These are phyloP conservation scores for Calonectria hongkongensis DNA, from an alignment of 2,329 filamentous ascomycete genomes.

Conservation along the genomic window DNA sequence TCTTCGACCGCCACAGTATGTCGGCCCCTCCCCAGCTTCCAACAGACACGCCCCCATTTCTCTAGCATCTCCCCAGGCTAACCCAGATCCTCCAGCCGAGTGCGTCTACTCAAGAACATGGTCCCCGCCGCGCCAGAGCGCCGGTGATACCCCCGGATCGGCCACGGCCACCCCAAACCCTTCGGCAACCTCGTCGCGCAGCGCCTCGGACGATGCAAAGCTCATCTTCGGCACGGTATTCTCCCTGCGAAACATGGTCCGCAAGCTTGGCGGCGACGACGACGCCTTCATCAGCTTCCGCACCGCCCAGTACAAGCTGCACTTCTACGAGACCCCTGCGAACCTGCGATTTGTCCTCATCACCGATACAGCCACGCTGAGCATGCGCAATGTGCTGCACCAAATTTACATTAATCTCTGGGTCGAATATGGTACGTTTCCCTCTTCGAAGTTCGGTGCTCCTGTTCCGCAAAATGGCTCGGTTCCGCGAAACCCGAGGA, in stretches of 20 bases:
- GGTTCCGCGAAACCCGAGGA: background rate
- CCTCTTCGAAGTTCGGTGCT: background rate
- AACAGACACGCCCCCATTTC: background rate
- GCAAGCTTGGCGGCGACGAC: slow-evolving; percentile 94
- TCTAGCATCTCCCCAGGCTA: slow-evolving; percentile 33
- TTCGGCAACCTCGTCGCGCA: slow-evolving; percentile 52
- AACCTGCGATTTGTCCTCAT: slow-evolving; percentile 98
- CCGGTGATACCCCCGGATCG: slow-evolving; percentile 61
- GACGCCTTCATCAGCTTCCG: slow-evolving; percentile 96
- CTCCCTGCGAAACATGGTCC: slow-evolving; percentile 96
- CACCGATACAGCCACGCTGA: slow-evolving; percentile 90
- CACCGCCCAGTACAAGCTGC: slow-evolving; percentile 96
- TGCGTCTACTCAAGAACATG: slow-evolving; percentile 97
- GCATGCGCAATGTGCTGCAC: slow-evolving; percentile 94
- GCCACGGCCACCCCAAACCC: slow-evolving; percentile 60
- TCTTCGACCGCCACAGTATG: slow-evolving; percentile 98
- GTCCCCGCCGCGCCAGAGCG: slow-evolving; percentile 71
- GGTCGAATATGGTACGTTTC: slow-evolving; percentile 88
- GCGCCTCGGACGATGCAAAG: slow-evolving; percentile 88
- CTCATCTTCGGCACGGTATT: slow-evolving; percentile 98
- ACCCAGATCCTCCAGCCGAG: slow-evolving; percentile 79
- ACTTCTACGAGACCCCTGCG: slow-evolving; percentile 98
- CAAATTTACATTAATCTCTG: slow-evolving; percentile 99
- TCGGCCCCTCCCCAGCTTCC: slow-evolving; percentile 29
- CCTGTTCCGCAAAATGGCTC: background rate